Percentiles rank a stretch among this genome's conserved stretches.
Conservation (phyloP, 2,329 filamentous ascomycete species). For the Bipolaris cookei region DNA sequence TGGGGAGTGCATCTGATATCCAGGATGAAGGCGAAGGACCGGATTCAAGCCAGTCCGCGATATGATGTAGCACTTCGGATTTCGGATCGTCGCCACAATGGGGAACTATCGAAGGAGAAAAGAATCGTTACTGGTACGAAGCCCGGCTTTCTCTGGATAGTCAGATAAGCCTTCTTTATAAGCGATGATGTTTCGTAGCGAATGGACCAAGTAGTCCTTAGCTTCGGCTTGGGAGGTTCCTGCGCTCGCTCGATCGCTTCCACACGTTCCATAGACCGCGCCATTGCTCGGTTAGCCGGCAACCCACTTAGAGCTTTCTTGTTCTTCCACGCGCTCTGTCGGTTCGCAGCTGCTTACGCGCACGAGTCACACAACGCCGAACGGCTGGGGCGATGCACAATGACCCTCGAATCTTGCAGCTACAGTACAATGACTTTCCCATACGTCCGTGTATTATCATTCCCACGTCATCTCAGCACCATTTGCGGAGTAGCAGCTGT, state of each 20-base stretch:
- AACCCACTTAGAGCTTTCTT: not conserved
- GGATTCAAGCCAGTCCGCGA: too few relatives aligned
- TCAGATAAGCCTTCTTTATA: not conserved
- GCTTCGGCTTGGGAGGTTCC: not conserved
- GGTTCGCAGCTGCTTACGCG: not conserved
- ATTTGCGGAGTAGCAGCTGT: not conserved
- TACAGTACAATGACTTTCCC: not conserved
- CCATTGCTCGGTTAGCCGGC: not conserved
- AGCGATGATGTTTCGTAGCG: not conserved
- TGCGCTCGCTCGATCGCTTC: not conserved
- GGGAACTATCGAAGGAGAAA: too few relatives aligned
- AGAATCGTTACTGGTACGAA: too few relatives aligned
- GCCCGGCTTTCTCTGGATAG: not conserved
- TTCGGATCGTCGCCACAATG: too few relatives aligned
- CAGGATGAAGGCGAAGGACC: too few relatives aligned
- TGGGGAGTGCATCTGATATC: too few relatives aligned
- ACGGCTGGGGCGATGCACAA: not conserved
- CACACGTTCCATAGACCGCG: not conserved
- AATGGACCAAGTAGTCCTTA: not conserved
- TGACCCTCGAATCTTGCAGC: not conserved
- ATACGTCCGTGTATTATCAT: not conserved
- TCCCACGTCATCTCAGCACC: not conserved
- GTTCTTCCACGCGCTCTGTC: too few relatives aligned
- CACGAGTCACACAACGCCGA: not conserved
- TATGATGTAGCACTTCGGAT: too few relatives aligned